Evolutionary conservation across 768 basidiomycete species (phyloP), one percentile per base, ranked within the genome.

Genomic region (Melanogaster broomeanus): DNA sequence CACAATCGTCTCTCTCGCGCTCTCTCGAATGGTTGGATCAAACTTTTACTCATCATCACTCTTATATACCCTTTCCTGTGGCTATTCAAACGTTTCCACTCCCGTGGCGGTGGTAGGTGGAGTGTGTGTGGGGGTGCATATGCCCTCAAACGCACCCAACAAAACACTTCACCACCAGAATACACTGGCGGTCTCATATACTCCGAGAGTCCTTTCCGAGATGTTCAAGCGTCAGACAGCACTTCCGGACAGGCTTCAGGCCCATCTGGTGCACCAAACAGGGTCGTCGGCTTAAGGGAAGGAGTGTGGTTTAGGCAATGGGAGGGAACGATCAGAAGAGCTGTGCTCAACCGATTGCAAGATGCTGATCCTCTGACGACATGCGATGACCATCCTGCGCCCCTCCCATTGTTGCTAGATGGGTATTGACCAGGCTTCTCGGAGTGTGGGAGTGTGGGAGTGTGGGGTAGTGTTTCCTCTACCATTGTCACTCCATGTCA

Each of bases 21-120:
- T 56, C 78, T 91, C 37, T 85, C 85, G 24, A 84, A 83, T 57
- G 78, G 75, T 54, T 91, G 86, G 82, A 68, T 92, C 61, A 84
- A 83, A 57, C 75, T 88, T 58, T 62, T 93, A 12, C 76, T 84
- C 19, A 82, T 85, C 60, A 72, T 92, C 50, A 74, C 84, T 12
- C 67, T 91, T 52, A 75, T 93, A 51, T 93, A 82, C 62, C 90
- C 90, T 0, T 83, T 90, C 65, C 77, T 93, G 55, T 93, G 89
- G 90, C 68, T 93, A 4, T 90, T 82, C 68, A 83, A 83, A 64
- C 81, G 84, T 4, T 87, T 88, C 67, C 77, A 85, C 58, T 61
- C 73, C 6, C 72, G 69, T 0, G 88, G 89, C 9, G 90, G 90
- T 6, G 91, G 87, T 0, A 70, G 73, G 11, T 93, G 90, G 90